These are phyloP conservation scores for Cryptococcus depauperatus DNA, from an alignment of 1,284 basidiomycete species.

Conservation along the genomic window DNA sequence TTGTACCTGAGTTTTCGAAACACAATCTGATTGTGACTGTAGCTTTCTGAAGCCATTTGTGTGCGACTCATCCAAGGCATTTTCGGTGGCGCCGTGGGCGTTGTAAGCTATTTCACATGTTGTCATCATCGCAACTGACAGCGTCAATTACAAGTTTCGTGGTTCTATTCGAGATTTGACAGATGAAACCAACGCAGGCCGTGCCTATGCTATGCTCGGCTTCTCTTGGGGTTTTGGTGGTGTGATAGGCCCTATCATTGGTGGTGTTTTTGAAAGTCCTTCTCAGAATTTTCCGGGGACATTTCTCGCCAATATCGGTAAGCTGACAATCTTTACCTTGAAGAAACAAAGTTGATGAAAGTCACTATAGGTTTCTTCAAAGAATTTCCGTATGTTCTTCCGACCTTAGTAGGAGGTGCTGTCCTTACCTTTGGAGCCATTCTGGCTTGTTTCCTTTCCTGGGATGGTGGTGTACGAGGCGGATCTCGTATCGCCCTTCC, in stretches of 20 bases:
- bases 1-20: no score
- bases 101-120: slow-evolving; percentile 61
- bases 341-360: not conserved
- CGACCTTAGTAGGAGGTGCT: slow-evolving; percentile 68
- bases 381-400: slow-evolving; percentile 83
- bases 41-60: slow-evolving; percentile 70
- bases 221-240: slow-evolving; percentile 96
- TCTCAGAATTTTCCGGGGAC: slow-evolving; percentile 69
- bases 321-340: slow-evolving; percentile 6
- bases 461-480: slow-evolving; percentile 78
- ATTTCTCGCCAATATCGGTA: slow-evolving; percentile 54
- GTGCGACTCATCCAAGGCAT: slow-evolving; percentile 89
- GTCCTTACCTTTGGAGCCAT: slow-evolving; percentile 69
- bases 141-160: slow-evolving; percentile 50
- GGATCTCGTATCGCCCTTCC: slow-evolving; percentile 68
- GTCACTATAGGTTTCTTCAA: slow-evolving; percentile 54
- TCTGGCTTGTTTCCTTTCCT: slow-evolving; percentile 77
- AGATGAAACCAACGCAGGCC: slow-evolving; percentile 69
- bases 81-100: slow-evolving; percentile 90
- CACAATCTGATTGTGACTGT: no score
- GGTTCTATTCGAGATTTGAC: slow-evolving; percentile 83
- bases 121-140: no score
- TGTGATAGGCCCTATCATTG: slow-evolving; percentile 56
- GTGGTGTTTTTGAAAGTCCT: slow-evolving; percentile 78
- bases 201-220: slow-evolving; percentile 87